These are phyloP conservation scores for Telopea speciosissima DNA, from an alignment of 177 flowering plant species.

Conservation along the genomic window DNA sequence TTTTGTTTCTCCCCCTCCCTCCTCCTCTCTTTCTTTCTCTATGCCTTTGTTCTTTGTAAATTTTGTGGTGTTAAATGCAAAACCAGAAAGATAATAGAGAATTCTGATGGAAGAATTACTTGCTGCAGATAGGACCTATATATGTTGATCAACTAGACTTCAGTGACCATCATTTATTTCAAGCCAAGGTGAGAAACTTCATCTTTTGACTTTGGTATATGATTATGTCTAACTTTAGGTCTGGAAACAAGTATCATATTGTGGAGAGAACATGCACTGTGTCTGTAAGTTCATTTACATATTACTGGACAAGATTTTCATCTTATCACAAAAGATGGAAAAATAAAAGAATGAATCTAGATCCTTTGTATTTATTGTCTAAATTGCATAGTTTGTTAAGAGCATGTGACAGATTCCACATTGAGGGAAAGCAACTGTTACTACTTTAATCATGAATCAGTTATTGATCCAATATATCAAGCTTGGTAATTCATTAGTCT, in stretches of 20 bases:
- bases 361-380: too few relatives aligned
- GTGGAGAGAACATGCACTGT: too few relatives aligned
- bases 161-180: conserved; percentile 72
- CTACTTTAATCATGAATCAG: too few relatives aligned
- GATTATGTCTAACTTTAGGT: background rate
- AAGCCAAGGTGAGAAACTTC: conserved; percentile 35
- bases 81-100: background rate
- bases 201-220: background rate
- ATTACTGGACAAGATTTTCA: too few relatives aligned
- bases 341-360: too few relatives aligned
- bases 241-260: background rate
- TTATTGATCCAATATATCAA: background rate
- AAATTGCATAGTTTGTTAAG: background rate
- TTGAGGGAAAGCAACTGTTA: background rate
- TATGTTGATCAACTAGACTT: conserved; percentile 61
- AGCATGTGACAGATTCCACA: background rate
- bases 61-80: background rate
- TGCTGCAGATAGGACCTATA: conserved; percentile 58
- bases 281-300: too few relatives aligned
- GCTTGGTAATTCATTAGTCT: conserved; percentile 3
- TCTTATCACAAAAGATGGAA: too few relatives aligned
- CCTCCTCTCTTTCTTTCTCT: too few relatives aligned
- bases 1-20: too few relatives aligned
- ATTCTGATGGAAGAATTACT: conserved; percentile 6
- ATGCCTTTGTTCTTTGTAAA: background rate